Base-by-base conservation (phyloP, 2,329 filamentous ascomycete genomes). In the Arthroderma sp. region DNA sequence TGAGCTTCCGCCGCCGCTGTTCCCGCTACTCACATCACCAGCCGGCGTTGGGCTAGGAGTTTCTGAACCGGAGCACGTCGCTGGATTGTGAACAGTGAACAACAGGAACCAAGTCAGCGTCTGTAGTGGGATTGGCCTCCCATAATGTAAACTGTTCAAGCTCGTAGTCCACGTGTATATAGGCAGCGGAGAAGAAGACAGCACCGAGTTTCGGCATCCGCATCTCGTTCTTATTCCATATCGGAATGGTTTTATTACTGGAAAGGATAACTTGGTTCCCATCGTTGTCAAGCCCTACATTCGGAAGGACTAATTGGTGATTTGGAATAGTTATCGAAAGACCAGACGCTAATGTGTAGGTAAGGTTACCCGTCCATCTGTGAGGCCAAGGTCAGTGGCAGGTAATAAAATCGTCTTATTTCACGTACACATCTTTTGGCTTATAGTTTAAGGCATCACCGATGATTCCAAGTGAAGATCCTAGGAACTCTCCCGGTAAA, bases 121-220 rank as follows among this genome's bases (percentile, higher is more conserved):
- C 42, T 27, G 32, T 38, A 6, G 45, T 47, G 36, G 51, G 39
- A 32, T 45, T 45, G 8, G 49, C 51, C 42, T 51, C 8, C 53
- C 51, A 57, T 3, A 56, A 40, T 3, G 53, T 53, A 42, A 53
- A 57, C 15, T 45, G 34, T 31, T 44, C 40, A 5, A 32, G 9
- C 11, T 57, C 54, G 33, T 62, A 50, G 44, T 63, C 58, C 38
- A 60, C 52, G 32, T 56, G 50, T 8, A 63, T 46, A 37, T 63
- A 61, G 1, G 57, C 56, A 9, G 53, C 47, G 5, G 57, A 54
- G 10, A 64, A 51, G 45, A 64, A 64, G 11, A 54, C 48, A 22
- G 50, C 46, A 15, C 59, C 60, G 4, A 63, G 38, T 10, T 48
- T 29, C 2, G 53, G 47, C 29, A 41, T 40, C 9, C n/a, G 22